Conservation (phyloP, 768 basidiomycete species). For the Boletus sp. region DNA sequence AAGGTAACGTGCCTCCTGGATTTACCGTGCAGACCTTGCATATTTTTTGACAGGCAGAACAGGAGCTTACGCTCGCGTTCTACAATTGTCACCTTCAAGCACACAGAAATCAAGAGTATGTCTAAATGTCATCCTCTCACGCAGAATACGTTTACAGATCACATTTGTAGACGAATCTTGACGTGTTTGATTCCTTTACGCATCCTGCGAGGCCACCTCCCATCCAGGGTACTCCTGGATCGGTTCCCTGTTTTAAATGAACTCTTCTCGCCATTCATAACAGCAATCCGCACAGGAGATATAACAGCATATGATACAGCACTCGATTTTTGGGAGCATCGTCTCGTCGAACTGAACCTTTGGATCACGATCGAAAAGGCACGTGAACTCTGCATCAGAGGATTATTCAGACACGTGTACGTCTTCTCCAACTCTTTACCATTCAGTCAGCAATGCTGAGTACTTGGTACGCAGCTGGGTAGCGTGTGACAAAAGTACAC, state of each 20-base stretch:
- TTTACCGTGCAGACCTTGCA: neutral
- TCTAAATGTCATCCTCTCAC: neutral
- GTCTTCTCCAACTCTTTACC: conserved; percentile 26
- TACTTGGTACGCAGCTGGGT: conserved; percentile 61
- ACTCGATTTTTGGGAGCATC: conserved; percentile 63
- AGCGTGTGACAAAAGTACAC: conserved; percentile 62
- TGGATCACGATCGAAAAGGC: conserved; percentile 87
- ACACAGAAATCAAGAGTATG: conserved; percentile 80
- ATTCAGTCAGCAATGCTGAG: neutral
- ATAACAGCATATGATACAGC: conserved; percentile 77
- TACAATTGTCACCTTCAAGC: conserved; percentile 73
- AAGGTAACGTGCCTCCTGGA: conserved; percentile 48
- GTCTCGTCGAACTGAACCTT: conserved; percentile 81
- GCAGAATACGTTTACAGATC: neutral
- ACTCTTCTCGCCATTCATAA: conserved; percentile 77
- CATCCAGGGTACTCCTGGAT: conserved; percentile 63
- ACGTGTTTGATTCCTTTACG: conserved; percentile 89
- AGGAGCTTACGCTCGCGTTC: conserved; percentile 84
- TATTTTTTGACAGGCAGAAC: conserved; percentile 57
- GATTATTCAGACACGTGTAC: conserved; percentile 75
- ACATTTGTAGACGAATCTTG: conserved; percentile 67
- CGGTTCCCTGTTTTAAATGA: conserved; percentile 70
- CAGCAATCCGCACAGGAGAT: conserved; percentile 74
- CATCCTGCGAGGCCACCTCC: conserved; percentile 83
- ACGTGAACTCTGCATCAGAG: conserved; percentile 80